Percentiles rank a stretch among this genome's conserved stretches.
Conservation (phyloP, 805 yeast genomes). For the Starmera quercuum region DNA sequence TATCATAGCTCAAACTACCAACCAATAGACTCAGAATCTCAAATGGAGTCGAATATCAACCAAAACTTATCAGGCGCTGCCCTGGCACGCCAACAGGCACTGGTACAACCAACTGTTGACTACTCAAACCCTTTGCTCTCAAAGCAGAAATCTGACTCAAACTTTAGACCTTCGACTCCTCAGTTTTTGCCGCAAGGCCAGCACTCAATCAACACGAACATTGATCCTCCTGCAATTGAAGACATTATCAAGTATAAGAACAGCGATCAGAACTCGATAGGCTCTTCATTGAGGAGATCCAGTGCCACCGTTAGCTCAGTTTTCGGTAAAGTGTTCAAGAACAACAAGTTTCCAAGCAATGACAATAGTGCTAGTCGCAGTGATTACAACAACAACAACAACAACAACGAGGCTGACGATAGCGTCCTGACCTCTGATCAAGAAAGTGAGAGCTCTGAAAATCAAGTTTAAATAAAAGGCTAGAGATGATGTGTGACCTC, state of each 20-base stretch:
- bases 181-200: slow-evolving; percentile 1
- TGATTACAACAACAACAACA: not conserved
- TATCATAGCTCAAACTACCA: slow-evolving; percentile 20
- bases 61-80: slow-evolving; percentile 31
- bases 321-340: slow-evolving; percentile 22
- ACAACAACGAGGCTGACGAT: slow-evolving; percentile 16
- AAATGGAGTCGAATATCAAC: slow-evolving; percentile 2
- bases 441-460: slow-evolving; percentile 8
- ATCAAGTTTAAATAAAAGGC: not conserved
- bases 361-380: slow-evolving; percentile 9
- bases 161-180: slow-evolving; percentile 13
- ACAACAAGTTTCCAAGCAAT: slow-evolving; percentile 14
- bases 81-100: slow-evolving; percentile 31
- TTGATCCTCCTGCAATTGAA: slow-evolving; percentile 31
- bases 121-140: slow-evolving; percentile 19
- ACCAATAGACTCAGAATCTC: slow-evolving; percentile 12
- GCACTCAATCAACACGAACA: slow-evolving; percentile 12
- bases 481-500: not conserved
- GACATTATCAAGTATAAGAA: slow-evolving; percentile 27
- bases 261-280: slow-evolving; percentile 16
- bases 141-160: slow-evolving; percentile 15
- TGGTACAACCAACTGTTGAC: slow-evolving; percentile 14
- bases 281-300: slow-evolving; percentile 33
- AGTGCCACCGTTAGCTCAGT: slow-evolving; percentile 33
- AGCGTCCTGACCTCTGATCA: slow-evolving; percentile 18